Evolutionary conservation across 306 rosid species (phyloP).

Genomic region (Gynostemma pentaphyllum): DNA sequence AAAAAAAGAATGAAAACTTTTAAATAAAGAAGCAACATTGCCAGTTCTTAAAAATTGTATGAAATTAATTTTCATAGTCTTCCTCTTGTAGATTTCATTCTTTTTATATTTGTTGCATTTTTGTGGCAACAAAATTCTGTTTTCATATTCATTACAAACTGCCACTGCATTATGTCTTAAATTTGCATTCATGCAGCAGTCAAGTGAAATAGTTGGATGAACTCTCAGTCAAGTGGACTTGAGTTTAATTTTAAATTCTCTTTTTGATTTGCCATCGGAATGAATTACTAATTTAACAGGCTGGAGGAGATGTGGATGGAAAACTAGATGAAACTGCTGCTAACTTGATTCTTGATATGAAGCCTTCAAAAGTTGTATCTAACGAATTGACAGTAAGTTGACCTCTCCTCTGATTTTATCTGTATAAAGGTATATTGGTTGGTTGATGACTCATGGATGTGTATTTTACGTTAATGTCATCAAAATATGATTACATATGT

Average conservation of each 20-base stretch:
- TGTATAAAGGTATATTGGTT: not conserved
- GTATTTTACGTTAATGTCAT: not conserved
- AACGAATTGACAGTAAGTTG: constrained; percentile 75
- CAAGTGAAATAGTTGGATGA: not conserved
- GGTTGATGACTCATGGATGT: not conserved
- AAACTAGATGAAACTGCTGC: constrained; percentile 82
- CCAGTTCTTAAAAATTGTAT: not conserved
- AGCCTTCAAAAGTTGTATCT: constrained; percentile 87
- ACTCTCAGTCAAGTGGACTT: constrained; percentile 2
- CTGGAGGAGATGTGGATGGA: constrained; percentile 70
- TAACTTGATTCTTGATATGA: constrained; percentile 66
- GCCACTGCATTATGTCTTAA: not conserved
- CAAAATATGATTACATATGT: not conserved
- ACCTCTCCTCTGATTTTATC: constrained; percentile 14
- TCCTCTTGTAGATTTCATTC: not conserved
- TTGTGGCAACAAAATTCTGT: not conserved
- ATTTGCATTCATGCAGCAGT: not conserved
- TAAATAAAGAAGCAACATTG: not conserved
- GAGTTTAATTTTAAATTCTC: not conserved
- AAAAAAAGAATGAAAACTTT: too few relatives aligned
- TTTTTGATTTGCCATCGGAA: not conserved
- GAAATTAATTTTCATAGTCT: not conserved
- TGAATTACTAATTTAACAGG: constrained; percentile 27
- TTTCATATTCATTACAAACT: not conserved
- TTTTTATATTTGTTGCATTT: not conserved